Evolutionary conservation across 208 protist genomes (phyloP).

Genomic region (Crithidia mellificae): DNA sequence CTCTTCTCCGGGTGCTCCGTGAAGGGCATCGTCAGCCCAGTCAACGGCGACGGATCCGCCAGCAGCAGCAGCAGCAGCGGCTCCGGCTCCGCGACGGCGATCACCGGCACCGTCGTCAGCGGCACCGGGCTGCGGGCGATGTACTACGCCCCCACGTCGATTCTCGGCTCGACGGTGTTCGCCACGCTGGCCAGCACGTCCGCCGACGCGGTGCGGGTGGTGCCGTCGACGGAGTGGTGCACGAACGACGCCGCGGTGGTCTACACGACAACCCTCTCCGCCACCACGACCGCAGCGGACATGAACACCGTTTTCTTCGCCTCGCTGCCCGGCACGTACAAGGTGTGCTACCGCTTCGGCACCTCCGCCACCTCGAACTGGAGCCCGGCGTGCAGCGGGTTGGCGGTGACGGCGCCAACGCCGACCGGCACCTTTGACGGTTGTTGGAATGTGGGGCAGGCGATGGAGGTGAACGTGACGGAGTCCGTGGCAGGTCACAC

Average conservation of each 20-base stretch:
- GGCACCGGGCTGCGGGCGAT: slow-evolving; percentile 57
- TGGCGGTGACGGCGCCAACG: slow-evolving; percentile 43
- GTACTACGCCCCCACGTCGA: slow-evolving; percentile 73
- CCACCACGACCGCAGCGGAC: slow-evolving; percentile 9
- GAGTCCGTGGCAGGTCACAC: slow-evolving; percentile 35
- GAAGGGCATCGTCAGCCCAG: slow-evolving; percentile 28
- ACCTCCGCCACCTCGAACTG: slow-evolving; percentile 67
- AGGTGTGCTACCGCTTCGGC: slow-evolving; percentile 87
- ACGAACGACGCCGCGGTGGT: slow-evolving; percentile 53
- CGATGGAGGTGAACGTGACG: slow-evolving; percentile 38
- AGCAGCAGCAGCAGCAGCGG: background rate
- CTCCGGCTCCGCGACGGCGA: background rate
- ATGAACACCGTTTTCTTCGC: slow-evolving; percentile 59
- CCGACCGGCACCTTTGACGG: slow-evolving; percentile 49
- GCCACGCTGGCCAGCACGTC: slow-evolving; percentile 21
- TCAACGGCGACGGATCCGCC: slow-evolving; percentile 29
- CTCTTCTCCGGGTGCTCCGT: slow-evolving; percentile 42
- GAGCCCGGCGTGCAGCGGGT: slow-evolving; percentile 72
- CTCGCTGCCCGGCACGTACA: slow-evolving; percentile 53
- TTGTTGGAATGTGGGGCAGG: slow-evolving; percentile 73
- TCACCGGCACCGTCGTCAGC: slow-evolving; percentile 7
- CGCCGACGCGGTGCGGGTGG: slow-evolving; percentile 58
- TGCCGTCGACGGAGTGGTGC: slow-evolving; percentile 67
- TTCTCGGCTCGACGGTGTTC: slow-evolving; percentile 39
- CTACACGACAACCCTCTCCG: slow-evolving; percentile 37